Evolutionary conservation across 179 eudicot genomes (phyloP).

Genomic region (Patellifolia procumbens): DNA sequence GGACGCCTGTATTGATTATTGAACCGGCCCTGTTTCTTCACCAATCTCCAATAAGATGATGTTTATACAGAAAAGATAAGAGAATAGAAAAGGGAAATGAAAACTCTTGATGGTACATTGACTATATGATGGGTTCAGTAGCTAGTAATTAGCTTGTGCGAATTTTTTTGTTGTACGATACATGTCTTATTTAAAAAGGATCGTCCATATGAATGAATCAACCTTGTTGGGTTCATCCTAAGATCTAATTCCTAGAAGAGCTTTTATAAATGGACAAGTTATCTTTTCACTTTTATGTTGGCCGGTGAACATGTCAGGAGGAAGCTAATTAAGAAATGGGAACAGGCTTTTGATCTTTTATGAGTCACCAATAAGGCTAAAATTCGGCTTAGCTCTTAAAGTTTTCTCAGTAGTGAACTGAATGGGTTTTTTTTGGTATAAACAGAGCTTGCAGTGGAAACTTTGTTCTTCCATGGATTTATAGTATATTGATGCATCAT

Average conservation of each 20-base stretch:
- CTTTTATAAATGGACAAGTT: neutral
- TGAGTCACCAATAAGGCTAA: neutral
- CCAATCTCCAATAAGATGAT: neutral
- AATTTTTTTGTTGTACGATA: neutral
- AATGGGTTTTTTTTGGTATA: constrained; percentile 6
- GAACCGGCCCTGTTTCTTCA: neutral
- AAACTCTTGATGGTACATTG: too few relatives aligned
- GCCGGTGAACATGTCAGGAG: neutral
- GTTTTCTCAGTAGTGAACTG: neutral
- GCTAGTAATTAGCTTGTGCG: neutral
- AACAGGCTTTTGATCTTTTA: neutral
- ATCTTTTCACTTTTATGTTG: neutral
- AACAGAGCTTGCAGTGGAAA: constrained; percentile 64
- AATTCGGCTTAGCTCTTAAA: neutral
- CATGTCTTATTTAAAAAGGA: neutral
- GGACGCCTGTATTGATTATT: neutral
- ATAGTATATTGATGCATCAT: constrained; percentile 66
- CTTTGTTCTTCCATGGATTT: constrained; percentile 83
- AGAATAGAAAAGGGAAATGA: too few relatives aligned
- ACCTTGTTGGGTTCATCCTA: neutral
- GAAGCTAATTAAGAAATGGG: neutral
- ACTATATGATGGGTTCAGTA: neutral
- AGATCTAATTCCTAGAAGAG: neutral
- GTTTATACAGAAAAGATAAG: neutral
- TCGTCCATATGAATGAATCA: neutral